These are phyloP conservation scores for Barnettozyma sucrosica DNA, from an alignment of 805 yeast genomes.

Conservation along the genomic window DNA sequence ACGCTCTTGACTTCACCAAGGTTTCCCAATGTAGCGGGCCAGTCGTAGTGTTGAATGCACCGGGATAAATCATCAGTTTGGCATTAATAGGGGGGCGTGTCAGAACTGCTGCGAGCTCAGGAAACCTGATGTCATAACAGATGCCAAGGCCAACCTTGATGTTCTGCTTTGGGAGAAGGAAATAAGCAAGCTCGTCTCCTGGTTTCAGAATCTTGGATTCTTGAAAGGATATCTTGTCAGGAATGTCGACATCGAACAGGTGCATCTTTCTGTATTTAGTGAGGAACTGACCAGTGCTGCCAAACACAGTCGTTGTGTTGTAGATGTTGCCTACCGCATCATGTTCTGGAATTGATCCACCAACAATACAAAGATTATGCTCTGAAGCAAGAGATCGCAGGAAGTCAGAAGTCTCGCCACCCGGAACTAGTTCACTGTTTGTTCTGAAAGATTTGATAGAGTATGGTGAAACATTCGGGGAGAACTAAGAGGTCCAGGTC, in stretches of 20 bases:
- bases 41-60: constrained; percentile 79
- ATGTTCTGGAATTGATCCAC: constrained; percentile 88
- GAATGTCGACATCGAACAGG: constrained; percentile 46
- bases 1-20: constrained; percentile 66
- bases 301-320: constrained; percentile 72
- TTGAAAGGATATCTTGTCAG: constrained; percentile 82
- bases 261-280: constrained; percentile 29
- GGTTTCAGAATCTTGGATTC: constrained; percentile 39
- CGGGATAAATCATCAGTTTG: constrained; percentile 74
- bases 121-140: constrained; percentile 77
- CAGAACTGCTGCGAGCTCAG: constrained; percentile 66
- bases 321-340: constrained; percentile 47
- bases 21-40: constrained; percentile 84
- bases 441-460: constrained; percentile 78
- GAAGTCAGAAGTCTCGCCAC: constrained; percentile 58
- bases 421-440: constrained; percentile 77
- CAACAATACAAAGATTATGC: constrained; percentile 60
- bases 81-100: constrained; percentile 38
- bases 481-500: constrained; percentile 73
- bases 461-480: constrained; percentile 96
- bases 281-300: constrained; percentile 65
- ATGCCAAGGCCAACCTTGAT: constrained; percentile 89
- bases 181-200: constrained; percentile 13
- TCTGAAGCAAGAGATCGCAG: constrained; percentile 63
- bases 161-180: constrained; percentile 46